These are phyloP conservation scores for Saccharata proteae DNA, from an alignment of 2,329 filamentous ascomycete species.

Conservation along the genomic window DNA sequence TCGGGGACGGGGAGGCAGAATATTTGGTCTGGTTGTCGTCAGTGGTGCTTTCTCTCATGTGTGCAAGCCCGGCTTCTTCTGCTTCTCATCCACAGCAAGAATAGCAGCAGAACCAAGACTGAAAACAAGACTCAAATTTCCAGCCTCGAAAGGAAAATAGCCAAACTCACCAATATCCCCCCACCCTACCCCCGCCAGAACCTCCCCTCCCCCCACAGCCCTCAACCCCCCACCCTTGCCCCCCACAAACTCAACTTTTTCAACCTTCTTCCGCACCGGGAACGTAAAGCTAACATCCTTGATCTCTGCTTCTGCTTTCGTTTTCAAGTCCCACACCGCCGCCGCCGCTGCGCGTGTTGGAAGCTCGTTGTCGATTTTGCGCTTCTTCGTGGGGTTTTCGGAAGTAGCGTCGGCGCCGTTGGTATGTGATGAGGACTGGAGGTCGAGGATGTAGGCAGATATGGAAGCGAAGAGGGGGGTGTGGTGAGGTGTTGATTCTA, in stretches of 20 bases:
- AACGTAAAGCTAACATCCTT: conserved; percentile 48
- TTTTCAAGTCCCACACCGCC: neutral
- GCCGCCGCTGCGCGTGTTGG: neutral
- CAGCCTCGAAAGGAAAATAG: neutral
- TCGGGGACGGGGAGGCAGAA: conserved; percentile 52
- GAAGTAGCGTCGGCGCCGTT: conserved; percentile 1
- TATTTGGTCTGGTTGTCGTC: conserved; percentile 35
- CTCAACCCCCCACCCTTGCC: conserved; percentile 25
- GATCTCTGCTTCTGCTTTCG: conserved; percentile 10
- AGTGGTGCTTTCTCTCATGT: conserved; percentile 7
- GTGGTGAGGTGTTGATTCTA: conserved; percentile 3
- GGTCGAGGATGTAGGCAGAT: conserved; percentile 9
- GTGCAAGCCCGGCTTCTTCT: too few species aligned
- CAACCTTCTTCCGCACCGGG: conserved; percentile 52
- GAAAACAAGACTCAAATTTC: neutral
- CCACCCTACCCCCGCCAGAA: conserved; percentile 43
- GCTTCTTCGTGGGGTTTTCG: conserved; percentile 19
- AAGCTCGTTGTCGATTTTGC: conserved; percentile 20
- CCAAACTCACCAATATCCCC: conserved; percentile 34
- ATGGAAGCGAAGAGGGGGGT: conserved; percentile 8
- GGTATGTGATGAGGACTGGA: conserved; percentile 1
- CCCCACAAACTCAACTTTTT: conserved; percentile 44
- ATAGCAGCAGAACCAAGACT: neutral
- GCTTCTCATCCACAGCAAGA: conserved; percentile 10
- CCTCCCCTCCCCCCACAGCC: conserved; percentile 37